These are phyloP conservation scores for Rhizopus stolonifer DNA, from an alignment of 371 early-diverging fungal species.

Conservation along the genomic window DNA sequence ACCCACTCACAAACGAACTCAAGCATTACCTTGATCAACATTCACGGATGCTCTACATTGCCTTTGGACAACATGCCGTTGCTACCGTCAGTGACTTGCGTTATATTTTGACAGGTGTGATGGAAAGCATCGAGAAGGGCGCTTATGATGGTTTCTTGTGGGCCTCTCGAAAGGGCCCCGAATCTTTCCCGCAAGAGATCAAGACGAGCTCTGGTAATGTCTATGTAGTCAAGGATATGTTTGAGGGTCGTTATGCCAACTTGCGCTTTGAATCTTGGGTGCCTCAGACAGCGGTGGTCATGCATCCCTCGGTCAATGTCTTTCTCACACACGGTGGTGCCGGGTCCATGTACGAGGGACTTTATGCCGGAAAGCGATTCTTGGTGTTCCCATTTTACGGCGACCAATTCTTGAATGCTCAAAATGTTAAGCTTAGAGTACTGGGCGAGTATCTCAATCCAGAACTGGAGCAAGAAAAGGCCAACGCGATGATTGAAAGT, in stretches of 20 bases:
- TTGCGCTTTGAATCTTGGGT: slow-evolving; percentile 31
- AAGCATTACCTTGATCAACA: slow-evolving; percentile 19
- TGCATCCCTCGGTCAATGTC: slow-evolving; percentile 30
- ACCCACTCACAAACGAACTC: slow-evolving; percentile 11
- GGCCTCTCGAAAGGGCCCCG: slow-evolving; percentile 12
- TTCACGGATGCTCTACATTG: slow-evolving; percentile 27
- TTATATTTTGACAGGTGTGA: slow-evolving; percentile 21
- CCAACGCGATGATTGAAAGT: not conserved
- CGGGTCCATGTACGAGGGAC: slow-evolving; percentile 32
- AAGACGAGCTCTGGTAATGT: slow-evolving; percentile 1
- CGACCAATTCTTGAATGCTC: slow-evolving; percentile 35
- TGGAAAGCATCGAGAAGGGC: slow-evolving; percentile 16
- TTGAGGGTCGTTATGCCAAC: slow-evolving; percentile 1
- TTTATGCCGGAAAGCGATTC: slow-evolving; percentile 30
- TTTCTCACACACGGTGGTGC: slow-evolving; percentile 49
- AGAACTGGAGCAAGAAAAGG: slow-evolving; percentile 4
- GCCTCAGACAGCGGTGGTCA: slow-evolving; percentile 41
- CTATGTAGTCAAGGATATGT: not conserved
- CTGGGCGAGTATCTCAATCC: slow-evolving; percentile 9
- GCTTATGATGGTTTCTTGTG: slow-evolving; percentile 33
- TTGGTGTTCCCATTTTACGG: slow-evolving; percentile 36
- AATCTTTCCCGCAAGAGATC: slow-evolving; percentile 11
- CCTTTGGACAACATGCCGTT: slow-evolving; percentile 32
- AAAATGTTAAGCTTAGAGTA: slow-evolving; percentile 7
- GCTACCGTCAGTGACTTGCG: slow-evolving; percentile 4